These are phyloP conservation scores for Theileria sp. DNA, from an alignment of 169 alveolate genomes.

Conservation along the genomic window DNA sequence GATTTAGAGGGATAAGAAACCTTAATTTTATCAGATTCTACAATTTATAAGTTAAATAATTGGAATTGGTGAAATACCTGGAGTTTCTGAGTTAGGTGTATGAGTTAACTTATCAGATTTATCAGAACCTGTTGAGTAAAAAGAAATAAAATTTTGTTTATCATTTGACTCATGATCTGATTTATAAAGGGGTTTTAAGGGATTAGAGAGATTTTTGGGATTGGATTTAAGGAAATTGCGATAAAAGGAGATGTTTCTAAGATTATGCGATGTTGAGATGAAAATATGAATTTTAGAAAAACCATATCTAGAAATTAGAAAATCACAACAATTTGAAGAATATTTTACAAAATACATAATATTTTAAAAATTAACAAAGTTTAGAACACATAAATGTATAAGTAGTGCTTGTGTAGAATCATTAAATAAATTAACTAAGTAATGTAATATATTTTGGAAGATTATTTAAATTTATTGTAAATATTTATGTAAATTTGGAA, in stretches of 20 bases:
- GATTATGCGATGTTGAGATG: neutral
- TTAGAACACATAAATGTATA: neutral
- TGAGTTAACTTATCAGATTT: neutral
- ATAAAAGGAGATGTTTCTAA: neutral
- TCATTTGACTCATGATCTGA: no score
- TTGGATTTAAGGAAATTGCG: neutral
- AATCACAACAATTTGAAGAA: neutral
- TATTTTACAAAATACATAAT: neutral
- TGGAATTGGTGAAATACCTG: conserved; percentile 1
- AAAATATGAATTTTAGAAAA: neutral
- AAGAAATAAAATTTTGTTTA: neutral
- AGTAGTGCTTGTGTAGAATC: neutral
- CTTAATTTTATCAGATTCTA: neutral
- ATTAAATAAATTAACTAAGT: no score
- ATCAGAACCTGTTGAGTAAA: neutral
- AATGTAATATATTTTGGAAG: neutral
- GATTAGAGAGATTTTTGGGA: neutral
- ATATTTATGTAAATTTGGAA: no score
- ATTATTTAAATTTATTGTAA: no score
- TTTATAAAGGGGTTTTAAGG: neutral
- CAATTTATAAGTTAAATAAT: neutral
- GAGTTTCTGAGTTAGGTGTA: neutral
- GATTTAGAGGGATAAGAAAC: neutral
- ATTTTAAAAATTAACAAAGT: neutral
- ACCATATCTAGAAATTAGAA: neutral